These are phyloP conservation scores for Colletotrichum spaethianum DNA, from an alignment of 2,329 filamentous ascomycete genomes.

Conservation along the genomic window DNA sequence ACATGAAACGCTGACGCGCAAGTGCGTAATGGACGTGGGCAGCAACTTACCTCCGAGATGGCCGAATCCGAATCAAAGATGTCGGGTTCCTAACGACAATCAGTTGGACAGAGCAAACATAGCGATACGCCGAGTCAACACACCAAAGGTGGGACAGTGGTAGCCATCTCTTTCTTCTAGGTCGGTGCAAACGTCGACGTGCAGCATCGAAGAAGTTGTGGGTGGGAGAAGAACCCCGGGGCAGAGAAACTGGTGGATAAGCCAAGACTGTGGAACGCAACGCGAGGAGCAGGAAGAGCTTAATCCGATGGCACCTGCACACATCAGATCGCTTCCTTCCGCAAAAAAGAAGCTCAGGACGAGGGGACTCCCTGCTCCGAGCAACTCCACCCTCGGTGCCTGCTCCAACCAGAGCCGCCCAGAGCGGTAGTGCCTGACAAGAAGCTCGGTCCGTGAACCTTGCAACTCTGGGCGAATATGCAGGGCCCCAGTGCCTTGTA, in stretches of 20 bases:
- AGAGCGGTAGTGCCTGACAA: background rate
- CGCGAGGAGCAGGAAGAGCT: slow-evolving; percentile 12
- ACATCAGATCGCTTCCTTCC: slow-evolving; percentile 14
- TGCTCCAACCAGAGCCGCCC: background rate
- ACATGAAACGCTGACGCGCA: slow-evolving; percentile 26
- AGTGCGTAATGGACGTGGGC: background rate
- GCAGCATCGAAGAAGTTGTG: background rate
- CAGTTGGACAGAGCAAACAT: background rate
- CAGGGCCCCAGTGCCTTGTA: background rate
- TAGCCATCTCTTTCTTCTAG: background rate
- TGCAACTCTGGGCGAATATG: background rate
- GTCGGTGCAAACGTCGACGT: background rate
- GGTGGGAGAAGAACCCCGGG: slow-evolving; percentile 1
- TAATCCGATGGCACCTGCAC: slow-evolving; percentile 14
- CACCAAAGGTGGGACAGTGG: slow-evolving; percentile 2
- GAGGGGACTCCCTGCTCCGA: background rate
- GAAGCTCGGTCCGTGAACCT: background rate
- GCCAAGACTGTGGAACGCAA: background rate
- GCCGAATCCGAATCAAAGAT: slow-evolving; percentile 36
- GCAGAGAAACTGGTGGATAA: background rate
- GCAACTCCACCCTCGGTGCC: too few relatives aligned
- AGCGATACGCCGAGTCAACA: background rate
- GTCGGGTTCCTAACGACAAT: slow-evolving; percentile 15
- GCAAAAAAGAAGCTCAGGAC: background rate
- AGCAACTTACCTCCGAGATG: slow-evolving; percentile 19